These are phyloP conservation scores for Aspergillus taichungensis DNA, from an alignment of 495 filamentous ascomycete genomes.

Conservation along the genomic window DNA sequence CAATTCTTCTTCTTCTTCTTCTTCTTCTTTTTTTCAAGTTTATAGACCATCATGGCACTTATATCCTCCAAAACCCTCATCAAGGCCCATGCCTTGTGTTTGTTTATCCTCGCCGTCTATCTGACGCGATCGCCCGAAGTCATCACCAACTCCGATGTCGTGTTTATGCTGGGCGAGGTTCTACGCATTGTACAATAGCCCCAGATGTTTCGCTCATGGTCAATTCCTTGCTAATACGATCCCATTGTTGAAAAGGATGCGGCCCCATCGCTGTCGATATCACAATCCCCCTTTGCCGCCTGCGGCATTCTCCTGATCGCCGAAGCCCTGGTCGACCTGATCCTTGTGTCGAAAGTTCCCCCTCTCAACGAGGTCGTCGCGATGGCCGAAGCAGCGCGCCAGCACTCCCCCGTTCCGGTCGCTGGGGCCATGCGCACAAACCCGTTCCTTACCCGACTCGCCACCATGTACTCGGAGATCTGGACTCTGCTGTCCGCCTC, in stretches of 20 bases:
- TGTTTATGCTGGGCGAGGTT: constrained; percentile 75
- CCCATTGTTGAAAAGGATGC: constrained; percentile 22
- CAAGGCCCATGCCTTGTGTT: constrained; percentile 69
- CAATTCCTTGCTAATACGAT: constrained; percentile 21
- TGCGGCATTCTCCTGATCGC: constrained; percentile 60
- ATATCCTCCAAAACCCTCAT: constrained; percentile 70
- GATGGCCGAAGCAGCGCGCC: constrained; percentile 18
- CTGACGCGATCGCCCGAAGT: constrained; percentile 61
- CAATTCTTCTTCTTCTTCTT: constrained; percentile 4
- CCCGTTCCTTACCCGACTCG: constrained; percentile 20
- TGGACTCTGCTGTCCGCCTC: constrained; percentile 67
- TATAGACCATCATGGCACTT: constrained; percentile 54
- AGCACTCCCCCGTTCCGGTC: constrained; percentile 6
- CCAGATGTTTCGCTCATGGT: background rate
- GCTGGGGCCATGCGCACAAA: constrained; percentile 14
- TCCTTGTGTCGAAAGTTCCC: constrained; percentile 50
- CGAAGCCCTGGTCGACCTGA: constrained; percentile 62
- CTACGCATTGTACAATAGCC: constrained; percentile 58
- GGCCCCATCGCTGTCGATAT: constrained; percentile 48
- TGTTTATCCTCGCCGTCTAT: constrained; percentile 73
- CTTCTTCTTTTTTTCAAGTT: background rate
- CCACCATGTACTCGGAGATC: constrained; percentile 58
- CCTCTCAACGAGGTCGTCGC: constrained; percentile 32
- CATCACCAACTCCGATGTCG: constrained; percentile 70
- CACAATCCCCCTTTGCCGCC: constrained; percentile 61